Evolutionary conservation across 345 rosid genomes (phyloP).

Genomic region (Citrus sp.): DNA sequence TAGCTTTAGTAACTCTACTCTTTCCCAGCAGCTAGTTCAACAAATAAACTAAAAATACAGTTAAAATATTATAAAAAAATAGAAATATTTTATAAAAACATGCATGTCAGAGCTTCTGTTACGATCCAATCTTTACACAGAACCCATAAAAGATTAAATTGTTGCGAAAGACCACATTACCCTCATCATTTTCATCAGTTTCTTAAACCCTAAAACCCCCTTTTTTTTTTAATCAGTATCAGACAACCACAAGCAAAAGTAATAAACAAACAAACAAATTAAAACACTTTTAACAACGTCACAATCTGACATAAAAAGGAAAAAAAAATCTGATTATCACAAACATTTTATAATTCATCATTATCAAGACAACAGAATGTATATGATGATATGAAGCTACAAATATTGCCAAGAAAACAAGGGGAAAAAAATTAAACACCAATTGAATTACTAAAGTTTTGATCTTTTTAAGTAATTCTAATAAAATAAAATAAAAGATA

Average conservation of each 20-base stretch:
- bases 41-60: background rate
- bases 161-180: constrained; percentile 20
- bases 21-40: background rate
- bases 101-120: constrained; percentile 12
- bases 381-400: background rate
- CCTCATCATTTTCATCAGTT: constrained; percentile 23
- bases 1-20: background rate
- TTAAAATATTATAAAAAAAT: background rate
- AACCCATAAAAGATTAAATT: background rate
- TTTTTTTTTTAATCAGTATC: background rate
- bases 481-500: background rate
- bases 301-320: background rate
- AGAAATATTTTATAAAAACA: background rate
- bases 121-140: constrained; percentile 20
- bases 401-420: background rate
- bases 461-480: background rate
- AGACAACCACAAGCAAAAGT: background rate
- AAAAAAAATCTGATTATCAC: background rate
- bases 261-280: background rate
- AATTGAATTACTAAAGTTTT: background rate
- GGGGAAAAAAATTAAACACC: background rate
- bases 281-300: background rate
- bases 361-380: background rate
- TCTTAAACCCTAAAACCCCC: constrained; percentile 15
- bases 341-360: background rate